Percentiles rank a stretch among this genome's conserved stretches.
Conservation (phyloP, 495 filamentous ascomycete species). For the Lasiosphaeris hirsuta region DNA sequence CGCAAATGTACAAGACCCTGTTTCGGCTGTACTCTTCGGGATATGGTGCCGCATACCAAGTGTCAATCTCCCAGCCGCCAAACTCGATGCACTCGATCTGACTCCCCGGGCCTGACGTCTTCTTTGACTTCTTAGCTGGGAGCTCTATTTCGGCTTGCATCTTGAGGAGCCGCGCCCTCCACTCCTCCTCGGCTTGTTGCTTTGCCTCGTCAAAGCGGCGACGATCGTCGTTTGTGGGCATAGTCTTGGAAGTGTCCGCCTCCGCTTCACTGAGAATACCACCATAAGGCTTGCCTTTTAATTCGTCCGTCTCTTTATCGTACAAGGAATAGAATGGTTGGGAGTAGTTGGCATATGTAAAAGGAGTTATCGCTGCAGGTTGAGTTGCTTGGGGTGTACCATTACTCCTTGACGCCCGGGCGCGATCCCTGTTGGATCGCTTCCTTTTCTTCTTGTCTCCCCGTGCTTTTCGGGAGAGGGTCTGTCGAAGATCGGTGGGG, state of each 20-base stretch:
- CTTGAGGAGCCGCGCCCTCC: slow-evolving; percentile 58
- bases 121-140: slow-evolving; percentile 51
- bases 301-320: slow-evolving; percentile 83
- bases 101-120: slow-evolving; percentile 80
- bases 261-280: slow-evolving; percentile 87
- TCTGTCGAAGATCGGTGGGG: slow-evolving; percentile 54
- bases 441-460: slow-evolving; percentile 40
- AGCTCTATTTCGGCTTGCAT: slow-evolving; percentile 45
- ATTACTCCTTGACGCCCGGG: slow-evolving; percentile 19
- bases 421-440: slow-evolving; percentile 29
- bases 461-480: slow-evolving; percentile 49
- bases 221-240: slow-evolving; percentile 75
- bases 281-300: slow-evolving; percentile 91
- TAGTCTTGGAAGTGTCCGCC: slow-evolving; percentile 83
- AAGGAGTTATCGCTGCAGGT: slow-evolving; percentile 37
- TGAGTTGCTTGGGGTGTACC: slow-evolving; percentile 3
- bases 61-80: slow-evolving; percentile 95
- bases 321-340: slow-evolving; percentile 78
- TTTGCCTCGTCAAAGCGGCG: slow-evolving; percentile 83
- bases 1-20: slow-evolving; percentile 92
- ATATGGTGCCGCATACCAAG: slow-evolving; percentile 99
- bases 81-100: slow-evolving; percentile 99
- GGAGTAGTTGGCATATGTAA: slow-evolving; percentile 54
- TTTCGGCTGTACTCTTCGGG: slow-evolving; percentile 98
- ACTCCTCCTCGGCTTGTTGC: slow-evolving; percentile 85